Conservation (phyloP, 2,329 filamentous ascomycete species). For the Colletotrichum salicis region DNA sequence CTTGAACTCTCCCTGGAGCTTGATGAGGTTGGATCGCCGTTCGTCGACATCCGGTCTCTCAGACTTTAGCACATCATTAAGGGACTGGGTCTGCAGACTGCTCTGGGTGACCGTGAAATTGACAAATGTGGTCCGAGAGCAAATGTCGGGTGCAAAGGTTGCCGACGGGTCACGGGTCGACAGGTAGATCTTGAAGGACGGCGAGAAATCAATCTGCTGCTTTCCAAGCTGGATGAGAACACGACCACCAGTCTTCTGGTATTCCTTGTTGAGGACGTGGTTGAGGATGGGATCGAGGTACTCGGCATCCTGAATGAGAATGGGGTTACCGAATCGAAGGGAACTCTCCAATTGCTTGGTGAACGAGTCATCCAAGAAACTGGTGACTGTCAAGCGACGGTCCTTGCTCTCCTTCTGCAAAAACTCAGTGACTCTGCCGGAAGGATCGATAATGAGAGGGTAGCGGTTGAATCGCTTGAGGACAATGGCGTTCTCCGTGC, state of each 20-base stretch:
- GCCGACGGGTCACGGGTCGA: slow-evolving; percentile 97
- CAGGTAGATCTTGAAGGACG: slow-evolving; percentile 92
- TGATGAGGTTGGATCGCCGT: slow-evolving; percentile 95
- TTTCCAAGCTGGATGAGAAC: slow-evolving; percentile 98
- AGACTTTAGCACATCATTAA: slow-evolving; percentile 97
- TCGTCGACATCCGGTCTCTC: slow-evolving; percentile 98
- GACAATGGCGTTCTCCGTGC: slow-evolving; percentile 98
- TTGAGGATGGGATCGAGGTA: slow-evolving; percentile 97
- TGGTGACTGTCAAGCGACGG: slow-evolving; percentile 92
- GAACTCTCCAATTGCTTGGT: slow-evolving; percentile 98
- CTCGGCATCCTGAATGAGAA: slow-evolving; percentile 97
- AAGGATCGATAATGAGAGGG: slow-evolving; percentile 97
- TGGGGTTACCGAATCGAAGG: slow-evolving; percentile 96
- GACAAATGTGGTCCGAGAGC: slow-evolving; percentile 98
- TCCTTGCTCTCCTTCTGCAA: slow-evolving; percentile 94
- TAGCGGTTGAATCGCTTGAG: slow-evolving; percentile 98
- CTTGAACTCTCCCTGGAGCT: slow-evolving; percentile 98
- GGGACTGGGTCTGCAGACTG: slow-evolving; percentile 96
- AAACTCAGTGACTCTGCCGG: slow-evolving; percentile 93
- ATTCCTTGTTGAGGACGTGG: slow-evolving; percentile 98
- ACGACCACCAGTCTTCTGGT: slow-evolving; percentile 97
- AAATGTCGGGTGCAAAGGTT: slow-evolving; percentile 94
- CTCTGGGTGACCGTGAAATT: slow-evolving; percentile 99
- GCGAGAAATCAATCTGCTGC: slow-evolving; percentile 99
- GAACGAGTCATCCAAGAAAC: slow-evolving; percentile 97